Base-by-base conservation (phyloP, 495 filamentous ascomycete species). In the Neurospora cerealis region DNA sequence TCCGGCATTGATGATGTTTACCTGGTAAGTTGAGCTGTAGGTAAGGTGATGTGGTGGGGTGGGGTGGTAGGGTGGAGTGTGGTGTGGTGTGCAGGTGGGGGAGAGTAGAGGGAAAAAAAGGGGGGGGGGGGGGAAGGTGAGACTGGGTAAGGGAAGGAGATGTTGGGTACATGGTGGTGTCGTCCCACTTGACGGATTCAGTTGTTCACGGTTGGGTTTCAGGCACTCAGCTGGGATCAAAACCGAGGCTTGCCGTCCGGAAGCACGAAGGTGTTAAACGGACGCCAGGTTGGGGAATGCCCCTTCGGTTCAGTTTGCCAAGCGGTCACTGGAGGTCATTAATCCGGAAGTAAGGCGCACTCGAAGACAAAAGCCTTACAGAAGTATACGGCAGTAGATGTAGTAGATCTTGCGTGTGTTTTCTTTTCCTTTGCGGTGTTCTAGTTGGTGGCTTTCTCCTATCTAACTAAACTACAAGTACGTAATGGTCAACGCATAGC, bases 1-100 rank as follows among this genome's bases (percentile, higher is more conserved):
- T 71, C 90, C 90, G 17, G 86, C 87, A 34, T 78, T 92, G 79
- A 91, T 92, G 90, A 83, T 88, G 77, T 91, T 91, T 77, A 89
- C 88, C 32, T 91, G 86, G 86, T 90, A 83, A 71, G 15, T 15
- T 28, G 24, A 73, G 13, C 1, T 28, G 24, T 17, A 17, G 24
- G 11, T 60, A 10, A 54, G 46, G n/a, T 46, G 0, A n/a, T 83
- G 28, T 70, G 74, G 0, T 72, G n/a, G n/a, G n/a, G n/a, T n/a
- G n/a, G n/a, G 83, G 24, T 70, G 74, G 0, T 72, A 15, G 5
- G 13, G 17, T 46, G 19, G 42, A 19, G 42, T 42, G 41, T 36
- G 42, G 42, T 44, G 41, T 36, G 41, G 17, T 46, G 42, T 21
- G 19, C 5, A n/a, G 42, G n/a, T 46, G 44, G 44, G 44, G n/a